Base-by-base conservation (phyloP, 257 asterid species). In the Fraxinus quadrangulata region DNA sequence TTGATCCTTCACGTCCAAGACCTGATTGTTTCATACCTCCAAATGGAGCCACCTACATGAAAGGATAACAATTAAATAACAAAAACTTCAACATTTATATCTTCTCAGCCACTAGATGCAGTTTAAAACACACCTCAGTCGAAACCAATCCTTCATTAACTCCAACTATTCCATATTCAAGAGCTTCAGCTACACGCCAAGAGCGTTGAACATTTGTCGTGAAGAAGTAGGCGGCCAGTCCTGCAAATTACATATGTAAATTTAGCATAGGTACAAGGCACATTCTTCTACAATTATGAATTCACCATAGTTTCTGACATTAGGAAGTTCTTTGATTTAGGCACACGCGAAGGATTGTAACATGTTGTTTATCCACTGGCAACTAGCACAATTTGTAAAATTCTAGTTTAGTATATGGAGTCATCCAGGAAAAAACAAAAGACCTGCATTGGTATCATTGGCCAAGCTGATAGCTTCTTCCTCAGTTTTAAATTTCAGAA, bases 1-100 rank as follows among this genome's bases (percentile, higher is more conserved):
- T 93, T 33, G 99, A 96, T 81, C 99, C 99, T 87, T 93, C 98
- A 11, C 97, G 96, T 77, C 99, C 99, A 78, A 96, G 97, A 61
- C 97, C 99, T 10, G 97, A 96, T 81, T 96, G 97, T 80, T 96
- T 96, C 89, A 93, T 79, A 12, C 99, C 99, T 37, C 98, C 97
- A 66, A 93, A 93, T 76, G 98, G 99, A 77, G 98, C 97, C 82
- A 96, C 97, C 98, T 93, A 72, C 72, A 68, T 42, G 31, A 28
- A 42, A 56, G 73, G 75, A 78, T 63, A 49, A 78, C 74, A 61
- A 49, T 49, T 54, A 71, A 74, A 33, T 33, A 40, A 33, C 70
- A 75, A 63, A 63, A 26, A n/a, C 33, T 2, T 45, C 65, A 14
- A 30, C 21, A 36, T 31, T 49, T 12, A 31, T 81, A 70, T 74